A percentile compares a stretch with the other conserved stretches of the same genome.
Evolutionary conservation across 139 green algal genomes (phyloP).

Genomic region (Coelastrella sp.): DNA sequence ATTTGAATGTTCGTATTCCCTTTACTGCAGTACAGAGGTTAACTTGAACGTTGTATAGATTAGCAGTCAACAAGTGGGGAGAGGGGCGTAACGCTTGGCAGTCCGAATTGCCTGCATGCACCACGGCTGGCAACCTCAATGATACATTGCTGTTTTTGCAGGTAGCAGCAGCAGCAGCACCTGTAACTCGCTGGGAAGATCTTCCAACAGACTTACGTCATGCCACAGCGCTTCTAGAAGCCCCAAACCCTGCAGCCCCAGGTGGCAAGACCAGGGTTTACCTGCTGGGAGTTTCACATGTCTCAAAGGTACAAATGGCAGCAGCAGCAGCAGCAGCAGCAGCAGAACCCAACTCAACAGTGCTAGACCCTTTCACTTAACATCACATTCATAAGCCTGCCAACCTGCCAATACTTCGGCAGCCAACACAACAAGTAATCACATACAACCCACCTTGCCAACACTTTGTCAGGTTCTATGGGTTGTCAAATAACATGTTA

Average conservation of each 20-base stretch:
- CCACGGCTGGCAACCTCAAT: not conserved
- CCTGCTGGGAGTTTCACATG: conserved; percentile 85
- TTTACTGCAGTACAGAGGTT: no score
- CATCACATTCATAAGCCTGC: no score
- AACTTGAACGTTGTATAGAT: no score
- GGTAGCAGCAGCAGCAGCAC: conserved; percentile 1
- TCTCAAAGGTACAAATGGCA: conserved; percentile 70
- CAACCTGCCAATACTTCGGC: no score
- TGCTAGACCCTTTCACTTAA: no score
- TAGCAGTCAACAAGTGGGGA: not conserved
- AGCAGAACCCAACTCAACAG: not conserved
- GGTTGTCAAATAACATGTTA: not conserved
- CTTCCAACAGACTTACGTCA: conserved; percentile 61
- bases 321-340: not conserved
- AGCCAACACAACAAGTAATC: no score
- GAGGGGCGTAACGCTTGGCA: not conserved
- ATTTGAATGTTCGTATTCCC: no score
- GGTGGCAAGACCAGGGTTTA: conserved; percentile 69
- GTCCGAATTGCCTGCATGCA: not conserved
- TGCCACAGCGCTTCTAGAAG: conserved; percentile 67
- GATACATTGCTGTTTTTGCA: not conserved
- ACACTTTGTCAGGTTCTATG: not conserved
- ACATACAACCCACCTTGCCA: no score
- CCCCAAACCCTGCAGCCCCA: conserved; percentile 52
- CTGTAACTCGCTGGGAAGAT: conserved; percentile 5